phyloP scores from a whole-genome alignment of 2,329 filamentous ascomycete genomes.

The Ciborinia camelliae region DNA sequence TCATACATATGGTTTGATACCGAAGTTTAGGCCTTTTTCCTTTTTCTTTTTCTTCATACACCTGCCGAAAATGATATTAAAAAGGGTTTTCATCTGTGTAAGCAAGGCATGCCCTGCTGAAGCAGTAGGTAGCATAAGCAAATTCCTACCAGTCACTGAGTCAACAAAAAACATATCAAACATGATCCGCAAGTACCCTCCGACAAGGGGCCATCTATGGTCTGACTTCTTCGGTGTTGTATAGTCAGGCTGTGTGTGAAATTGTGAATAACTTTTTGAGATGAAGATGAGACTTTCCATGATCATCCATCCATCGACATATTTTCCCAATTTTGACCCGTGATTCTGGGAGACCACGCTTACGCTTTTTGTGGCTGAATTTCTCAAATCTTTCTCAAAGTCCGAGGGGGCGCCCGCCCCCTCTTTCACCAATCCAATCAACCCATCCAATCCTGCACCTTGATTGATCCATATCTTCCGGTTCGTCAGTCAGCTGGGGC shows the following conservation, averaged over 20 bases:
- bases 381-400: conserved; percentile 4
- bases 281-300: conserved; percentile 9
- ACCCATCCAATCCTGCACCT: not conserved
- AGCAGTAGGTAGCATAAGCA: conserved; percentile 13
- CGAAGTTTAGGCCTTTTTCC: not conserved
- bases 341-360: conserved; percentile 10
- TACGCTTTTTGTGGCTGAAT: conserved; percentile 18
- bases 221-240: conserved; percentile 14
- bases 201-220: conserved; percentile 14
- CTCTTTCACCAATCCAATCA: not conserved
- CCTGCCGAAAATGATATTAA: conserved; percentile 6
- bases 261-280: not conserved
- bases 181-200: conserved; percentile 4
- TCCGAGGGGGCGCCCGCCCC: not conserved
- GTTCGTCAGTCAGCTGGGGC: conserved; percentile 9
- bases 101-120: conserved; percentile 18
- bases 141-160: conserved; percentile 11
- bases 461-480: conserved; percentile 7
- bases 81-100: not conserved
- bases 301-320: conserved; percentile 10
- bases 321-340: conserved; percentile 5
- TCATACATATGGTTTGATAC: conserved; percentile 4
- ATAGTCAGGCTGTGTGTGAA: conserved; percentile 5
- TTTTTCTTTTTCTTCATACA: not conserved
- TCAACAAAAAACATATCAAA: conserved; percentile 12